Evolutionary conservation across 805 yeast species (phyloP), one percentile per base, ranked within the genome.

Genomic region (Kuraishia ogatae): DNA sequence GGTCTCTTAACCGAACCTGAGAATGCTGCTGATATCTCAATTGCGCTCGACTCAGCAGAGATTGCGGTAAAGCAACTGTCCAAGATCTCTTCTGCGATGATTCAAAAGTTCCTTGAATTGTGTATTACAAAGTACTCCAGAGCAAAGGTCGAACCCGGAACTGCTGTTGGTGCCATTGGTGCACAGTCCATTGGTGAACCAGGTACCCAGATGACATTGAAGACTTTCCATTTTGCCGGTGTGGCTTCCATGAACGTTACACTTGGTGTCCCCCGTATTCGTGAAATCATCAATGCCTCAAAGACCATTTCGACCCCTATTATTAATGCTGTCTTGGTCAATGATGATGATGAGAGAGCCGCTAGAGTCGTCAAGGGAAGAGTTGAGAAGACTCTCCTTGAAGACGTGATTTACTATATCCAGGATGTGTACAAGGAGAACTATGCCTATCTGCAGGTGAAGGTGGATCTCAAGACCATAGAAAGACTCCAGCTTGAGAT

Each of bases 141-240:
- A 61, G 97, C 99, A 7, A 85, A 85, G 71, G 97, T 94, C 19
- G 99, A 94, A 70, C 99, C 99, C 1, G 99, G 98, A 59, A 94
- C 99, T 2, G 99, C 99, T 2, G 98, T 94, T 55, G 99, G 99
- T 61, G 98, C 99, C 24, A 92, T 94, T 72, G 99, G 98, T 62
- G 99, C 99, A 0, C 99, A 94, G 69, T 89, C 97, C 50, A 94
- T 94, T 76, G 99, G 99, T 74, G 99, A 93, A 68, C 99, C 99
- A 22, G 99, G 98, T 69, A 94, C 99, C 0, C 99, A 94, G 74
- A 94, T 94, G 99, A 94, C 99, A 3, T 79, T 81, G 69, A 81
- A 81, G 67, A 81, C 85, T 62, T 71, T 71, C 72, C 75, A 94
- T 78, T 94, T 94, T 79, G 99, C 99, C 65, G 99, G 99, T 79